Conservation (phyloP, 2,329 filamentous ascomycete genomes). For the Paecilomyces dactylethromorphus region DNA sequence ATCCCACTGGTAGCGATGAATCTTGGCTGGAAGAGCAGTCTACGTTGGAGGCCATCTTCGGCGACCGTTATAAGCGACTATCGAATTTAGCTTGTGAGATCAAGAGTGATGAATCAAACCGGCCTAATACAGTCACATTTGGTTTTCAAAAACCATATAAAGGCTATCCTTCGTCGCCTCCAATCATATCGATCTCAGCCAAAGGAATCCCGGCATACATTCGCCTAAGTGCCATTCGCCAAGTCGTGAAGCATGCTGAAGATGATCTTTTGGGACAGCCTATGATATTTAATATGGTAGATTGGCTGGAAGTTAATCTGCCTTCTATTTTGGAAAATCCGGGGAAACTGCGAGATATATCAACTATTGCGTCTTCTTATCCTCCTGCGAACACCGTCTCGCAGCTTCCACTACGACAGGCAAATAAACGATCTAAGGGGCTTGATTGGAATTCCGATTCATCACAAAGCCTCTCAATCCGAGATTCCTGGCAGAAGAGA, state of each 20-base stretch:
- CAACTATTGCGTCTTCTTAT: conserved; percentile 60
- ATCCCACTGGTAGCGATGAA: conserved; percentile 31
- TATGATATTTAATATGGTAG: conserved; percentile 83
- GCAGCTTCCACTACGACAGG: conserved; percentile 19
- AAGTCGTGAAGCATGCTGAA: conserved; percentile 64
- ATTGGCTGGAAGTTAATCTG: conserved; percentile 85
- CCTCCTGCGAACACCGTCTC: conserved; percentile 9
- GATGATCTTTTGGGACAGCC: conserved; percentile 71
- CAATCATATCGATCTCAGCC: conserved; percentile 63
- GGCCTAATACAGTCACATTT: conserved; percentile 42
- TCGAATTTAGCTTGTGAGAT: conserved; percentile 64
- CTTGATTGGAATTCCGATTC: conserved; percentile 60
- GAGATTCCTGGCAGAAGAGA: conserved; percentile 60
- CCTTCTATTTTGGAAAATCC: conserved; percentile 77
- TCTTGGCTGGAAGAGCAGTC: conserved; percentile 82
- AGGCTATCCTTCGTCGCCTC: conserved; percentile 63
- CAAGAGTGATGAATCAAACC: conserved; percentile 48
- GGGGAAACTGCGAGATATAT: conserved; percentile 76
- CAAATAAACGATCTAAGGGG: conserved; percentile 45
- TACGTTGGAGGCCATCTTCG: conserved; percentile 80
- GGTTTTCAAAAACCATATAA: conserved; percentile 64
- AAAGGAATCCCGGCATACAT: conserved; percentile 81
- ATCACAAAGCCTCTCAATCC: conserved; percentile 51
- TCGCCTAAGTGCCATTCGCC: conserved; percentile 77
- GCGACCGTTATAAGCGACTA: conserved; percentile 59